phyloP scores from a whole-genome alignment of 2,329 filamentous ascomycete genomes.

The Ascochyta koolunga region DNA sequence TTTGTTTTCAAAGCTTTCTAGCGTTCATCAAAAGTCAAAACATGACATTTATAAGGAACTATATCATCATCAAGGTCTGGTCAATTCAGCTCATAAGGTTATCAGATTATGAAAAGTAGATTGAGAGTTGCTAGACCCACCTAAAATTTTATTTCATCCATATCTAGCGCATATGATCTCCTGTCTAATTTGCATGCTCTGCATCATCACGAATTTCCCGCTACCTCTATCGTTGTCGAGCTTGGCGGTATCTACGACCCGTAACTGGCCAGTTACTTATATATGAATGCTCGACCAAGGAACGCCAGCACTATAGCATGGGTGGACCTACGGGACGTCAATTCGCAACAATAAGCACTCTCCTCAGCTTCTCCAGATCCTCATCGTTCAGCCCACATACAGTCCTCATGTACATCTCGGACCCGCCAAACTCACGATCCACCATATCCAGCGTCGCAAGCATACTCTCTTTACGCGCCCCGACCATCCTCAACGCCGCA shows the following conservation, averaged over 20 bases:
- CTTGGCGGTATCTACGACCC: background rate
- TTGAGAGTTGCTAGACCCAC: background rate
- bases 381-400: slow-evolving; percentile 63
- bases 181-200: too few relatives aligned
- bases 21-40: background rate
- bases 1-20: background rate
- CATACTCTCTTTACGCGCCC: slow-evolving; percentile 59
- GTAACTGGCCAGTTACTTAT: background rate
- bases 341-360: slow-evolving; percentile 27
- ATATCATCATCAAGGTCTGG: background rate
- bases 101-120: background rate
- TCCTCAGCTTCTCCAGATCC: slow-evolving; percentile 59
- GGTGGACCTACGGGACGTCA: slow-evolving; percentile 9
- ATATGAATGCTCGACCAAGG: background rate
- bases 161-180: background rate
- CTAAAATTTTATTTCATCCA: background rate
- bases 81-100: background rate
- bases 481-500: slow-evolving; percentile 44
- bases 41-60: too few relatives aligned
- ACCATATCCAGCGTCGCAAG: slow-evolving; percentile 60
- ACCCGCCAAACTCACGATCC: slow-evolving; percentile 64
- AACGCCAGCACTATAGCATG: background rate
- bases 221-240: background rate
- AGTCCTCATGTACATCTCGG: slow-evolving; percentile 66
- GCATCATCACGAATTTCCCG: background rate